Percentiles rank a stretch among this genome's conserved stretches.
Conservation (phyloP, 108 stramenopile species). For the Cyclotella distinguenda region DNA sequence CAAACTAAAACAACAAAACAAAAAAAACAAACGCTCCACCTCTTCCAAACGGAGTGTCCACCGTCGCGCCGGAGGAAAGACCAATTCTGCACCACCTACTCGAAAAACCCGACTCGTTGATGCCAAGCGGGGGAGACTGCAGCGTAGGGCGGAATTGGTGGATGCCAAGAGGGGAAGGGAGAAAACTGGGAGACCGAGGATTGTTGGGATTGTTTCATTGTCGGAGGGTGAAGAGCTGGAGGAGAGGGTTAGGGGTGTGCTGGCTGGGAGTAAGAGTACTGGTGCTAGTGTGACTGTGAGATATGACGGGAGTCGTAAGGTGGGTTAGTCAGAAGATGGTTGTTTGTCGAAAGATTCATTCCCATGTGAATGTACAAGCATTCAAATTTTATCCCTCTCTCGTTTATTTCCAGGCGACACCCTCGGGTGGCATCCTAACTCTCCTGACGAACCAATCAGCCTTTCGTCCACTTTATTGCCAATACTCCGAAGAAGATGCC, state of each 20-base stretch:
- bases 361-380: background rate
- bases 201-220: conserved; percentile 88
- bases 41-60: conserved; percentile 70
- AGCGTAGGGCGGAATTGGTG: background rate
- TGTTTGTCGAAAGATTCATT: too few species aligned
- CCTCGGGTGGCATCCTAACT: conserved; percentile 48
- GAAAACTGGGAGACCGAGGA: conserved; percentile 42
- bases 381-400: background rate
- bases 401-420: background rate
- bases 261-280: conserved; percentile 39
- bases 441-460: conserved; percentile 72
- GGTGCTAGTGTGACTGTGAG: conserved; percentile 65
- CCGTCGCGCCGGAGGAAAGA: conserved; percentile 65
- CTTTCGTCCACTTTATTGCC: conserved; percentile 65
- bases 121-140: conserved; percentile 53
- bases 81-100: conserved; percentile 5
- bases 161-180: background rate
- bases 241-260: conserved; percentile 50
- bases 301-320: conserved; percentile 77
- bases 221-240: conserved; percentile 55
- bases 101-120: conserved; percentile 60
- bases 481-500: conserved; percentile 54
- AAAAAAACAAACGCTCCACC: conserved; percentile 76
- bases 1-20: conserved; percentile 70
- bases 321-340: too few species aligned